These are phyloP conservation scores for Cyberlindnera meyerae DNA, from an alignment of 805 yeast species.

Conservation along the genomic window DNA sequence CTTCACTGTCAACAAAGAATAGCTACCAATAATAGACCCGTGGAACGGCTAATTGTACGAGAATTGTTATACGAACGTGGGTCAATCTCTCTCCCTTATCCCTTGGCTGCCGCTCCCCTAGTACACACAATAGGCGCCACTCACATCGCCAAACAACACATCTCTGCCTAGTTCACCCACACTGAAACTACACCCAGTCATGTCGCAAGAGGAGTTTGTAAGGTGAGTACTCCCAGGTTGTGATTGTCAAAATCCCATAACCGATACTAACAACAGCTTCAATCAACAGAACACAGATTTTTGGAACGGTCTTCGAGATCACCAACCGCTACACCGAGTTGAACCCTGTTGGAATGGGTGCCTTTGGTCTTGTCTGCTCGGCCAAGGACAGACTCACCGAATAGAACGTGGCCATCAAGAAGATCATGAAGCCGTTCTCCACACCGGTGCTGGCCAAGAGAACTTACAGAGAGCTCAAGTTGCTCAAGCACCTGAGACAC, in stretches of 20 bases:
- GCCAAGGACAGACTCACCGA: conserved; percentile 88
- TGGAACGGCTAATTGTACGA: too few relatives aligned
- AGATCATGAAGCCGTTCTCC: conserved; percentile 95
- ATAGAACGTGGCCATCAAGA: conserved; percentile 94
- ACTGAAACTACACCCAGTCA: neutral
- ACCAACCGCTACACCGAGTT: conserved; percentile 85
- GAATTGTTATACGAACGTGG: too few relatives aligned
- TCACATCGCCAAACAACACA: neutral
- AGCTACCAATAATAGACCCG: too few relatives aligned
- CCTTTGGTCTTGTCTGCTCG: conserved; percentile 95
- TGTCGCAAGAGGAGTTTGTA: conserved; percentile 13
- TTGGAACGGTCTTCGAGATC: conserved; percentile 92
- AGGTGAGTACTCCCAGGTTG: conserved; percentile 4
- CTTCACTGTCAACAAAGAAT: too few relatives aligned
- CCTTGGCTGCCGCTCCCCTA: neutral
- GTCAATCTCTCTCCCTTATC: neutral
- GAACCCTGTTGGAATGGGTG: conserved; percentile 99
- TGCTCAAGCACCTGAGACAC: conserved; percentile 88
- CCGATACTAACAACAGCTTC: conserved; percentile 1
- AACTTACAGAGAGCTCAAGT: conserved; percentile 91
- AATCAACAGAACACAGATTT: conserved; percentile 85
- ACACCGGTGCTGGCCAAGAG: conserved; percentile 94
- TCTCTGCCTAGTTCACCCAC: too few relatives aligned
- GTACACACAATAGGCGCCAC: neutral
- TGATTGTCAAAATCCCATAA: too few relatives aligned